Base-by-base conservation (phyloP, 257 asterid species). In the Scutellaria minor region DNA sequence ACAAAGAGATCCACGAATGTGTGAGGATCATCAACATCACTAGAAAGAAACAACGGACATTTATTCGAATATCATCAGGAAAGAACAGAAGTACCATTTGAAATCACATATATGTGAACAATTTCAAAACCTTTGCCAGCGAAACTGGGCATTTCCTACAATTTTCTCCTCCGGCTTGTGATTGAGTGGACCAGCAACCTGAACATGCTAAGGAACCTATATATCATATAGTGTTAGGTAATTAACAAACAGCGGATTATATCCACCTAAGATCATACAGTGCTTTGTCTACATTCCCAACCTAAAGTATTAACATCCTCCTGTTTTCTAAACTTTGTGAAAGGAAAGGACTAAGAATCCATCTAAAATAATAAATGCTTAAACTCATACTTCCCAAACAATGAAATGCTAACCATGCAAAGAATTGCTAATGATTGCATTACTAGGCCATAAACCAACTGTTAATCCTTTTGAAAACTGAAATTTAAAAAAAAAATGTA, bases 91-190 rank as follows among this genome's bases (percentile, higher is more conserved):
- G 50, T 50, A 59, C 66, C 51, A n/a, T 20, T 7, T 22, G 37
- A 56, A 42, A 61, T 50, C 39, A 27, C 42, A 47, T n/a, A 44
- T 35, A 64, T 66, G 60, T 9, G 40, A 63, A 70, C 35, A 24
- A 51, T 74, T n/a, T 52, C 14, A 51, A 71, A 77, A 92, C 98
- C 98, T 92, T 79, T 92, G 98, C 98, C 96, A 92, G 64, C 96
- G 96, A 69, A 90, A 92, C 76, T 88, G 94, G 13, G 98, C 96
- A 70, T 87, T 92, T 78, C 96, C 98, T 35, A 81, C 85, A 70
- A 88, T 81, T 45, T 82, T 84, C 67, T 90, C 94, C 44, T 82
- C 91, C 42, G 94, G 88, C 69, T 79, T 88, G 65, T 86, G 83
- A 71, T 86, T 85, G 46, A 88, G 87, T 40, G 96, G 94, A 79